Evolutionary conservation across 805 yeast species (phyloP).

Genomic region (Kuraishia ogatae): DNA sequence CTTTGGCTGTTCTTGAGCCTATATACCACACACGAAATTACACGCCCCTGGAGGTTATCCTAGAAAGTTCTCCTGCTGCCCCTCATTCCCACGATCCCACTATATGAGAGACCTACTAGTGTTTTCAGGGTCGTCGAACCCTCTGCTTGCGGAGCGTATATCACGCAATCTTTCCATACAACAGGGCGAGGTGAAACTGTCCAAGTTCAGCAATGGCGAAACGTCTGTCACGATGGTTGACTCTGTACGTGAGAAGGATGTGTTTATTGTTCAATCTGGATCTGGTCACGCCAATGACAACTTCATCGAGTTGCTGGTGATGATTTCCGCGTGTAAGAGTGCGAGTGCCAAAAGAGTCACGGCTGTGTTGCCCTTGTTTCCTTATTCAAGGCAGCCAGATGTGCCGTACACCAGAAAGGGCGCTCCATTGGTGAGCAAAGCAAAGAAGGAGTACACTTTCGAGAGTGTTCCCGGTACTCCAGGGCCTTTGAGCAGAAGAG

Average conservation of each 20-base stretch:
- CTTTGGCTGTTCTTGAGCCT: too few relatives aligned
- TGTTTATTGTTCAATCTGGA: slow-evolving; percentile 81
- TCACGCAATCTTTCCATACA: slow-evolving; percentile 72
- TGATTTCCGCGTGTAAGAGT: slow-evolving; percentile 87
- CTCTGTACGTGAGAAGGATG: slow-evolving; percentile 94
- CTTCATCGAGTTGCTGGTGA: slow-evolving; percentile 72
- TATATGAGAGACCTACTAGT: slow-evolving; percentile 77
- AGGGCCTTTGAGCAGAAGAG: slow-evolving; percentile 25
- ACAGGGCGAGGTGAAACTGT: slow-evolving; percentile 55
- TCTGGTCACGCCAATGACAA: slow-evolving; percentile 85
- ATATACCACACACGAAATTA: too few relatives aligned
- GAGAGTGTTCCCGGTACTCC: slow-evolving; percentile 43
- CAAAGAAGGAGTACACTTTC: slow-evolving; percentile 22
- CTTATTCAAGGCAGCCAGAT: slow-evolving; percentile 95
- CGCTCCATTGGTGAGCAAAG: slow-evolving; percentile 46
- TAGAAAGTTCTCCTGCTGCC: too few relatives aligned
- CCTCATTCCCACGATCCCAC: too few relatives aligned
- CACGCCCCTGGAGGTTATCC: too few relatives aligned
- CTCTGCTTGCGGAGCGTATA: slow-evolving; percentile 63
- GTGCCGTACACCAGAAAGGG: slow-evolving; percentile 75
- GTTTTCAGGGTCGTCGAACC: slow-evolving; percentile 88
- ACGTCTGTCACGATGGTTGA: slow-evolving; percentile 80
- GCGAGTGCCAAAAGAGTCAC: slow-evolving; percentile 86
- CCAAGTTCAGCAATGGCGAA: slow-evolving; percentile 84
- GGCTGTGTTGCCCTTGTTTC: slow-evolving; percentile 88